Evolutionary conservation across 2,329 filamentous ascomycete genomes (phyloP).

Genomic region (Fusarium drepaniforme): DNA sequence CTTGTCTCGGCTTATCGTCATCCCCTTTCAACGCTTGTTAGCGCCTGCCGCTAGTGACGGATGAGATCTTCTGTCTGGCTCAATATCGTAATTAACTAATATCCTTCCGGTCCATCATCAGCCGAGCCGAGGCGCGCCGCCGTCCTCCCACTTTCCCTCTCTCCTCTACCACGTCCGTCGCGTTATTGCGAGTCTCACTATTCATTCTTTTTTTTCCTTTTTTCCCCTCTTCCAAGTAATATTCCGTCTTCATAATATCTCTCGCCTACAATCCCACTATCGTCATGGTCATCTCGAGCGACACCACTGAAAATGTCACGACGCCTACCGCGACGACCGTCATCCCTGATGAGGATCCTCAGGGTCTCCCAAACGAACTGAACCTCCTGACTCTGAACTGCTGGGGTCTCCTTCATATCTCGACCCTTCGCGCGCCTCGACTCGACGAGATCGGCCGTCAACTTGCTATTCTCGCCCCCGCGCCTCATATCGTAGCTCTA

Average conservation of each 20-base stretch:
- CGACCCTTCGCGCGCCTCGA: slow-evolving; percentile 81
- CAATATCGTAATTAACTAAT: slow-evolving; percentile 37
- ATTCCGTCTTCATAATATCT: slow-evolving; percentile 4
- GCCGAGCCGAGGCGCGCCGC: slow-evolving; percentile 21
- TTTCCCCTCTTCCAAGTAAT: background rate
- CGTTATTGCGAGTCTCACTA: background rate
- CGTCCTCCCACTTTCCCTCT: slow-evolving; percentile 3
- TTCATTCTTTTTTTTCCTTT: background rate
- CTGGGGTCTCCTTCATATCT: slow-evolving; percentile 94
- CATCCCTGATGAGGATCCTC: slow-evolving; percentile 40
- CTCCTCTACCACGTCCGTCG: background rate
- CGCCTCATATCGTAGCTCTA: slow-evolving; percentile 88
- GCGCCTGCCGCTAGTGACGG: slow-evolving; percentile 21
- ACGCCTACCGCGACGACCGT: slow-evolving; percentile 34
- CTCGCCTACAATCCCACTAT: slow-evolving; percentile 27
- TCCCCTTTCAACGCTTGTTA: slow-evolving; percentile 11
- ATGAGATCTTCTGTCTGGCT: slow-evolving; percentile 9
- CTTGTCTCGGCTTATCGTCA: background rate
- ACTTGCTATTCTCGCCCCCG: slow-evolving; percentile 74
- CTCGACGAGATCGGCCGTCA: slow-evolving; percentile 86
- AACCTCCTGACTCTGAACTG: slow-evolving; percentile 92
- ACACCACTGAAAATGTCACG: slow-evolving; percentile 32
- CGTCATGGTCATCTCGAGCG: slow-evolving; percentile 39
- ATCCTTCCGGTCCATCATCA: slow-evolving; percentile 18
- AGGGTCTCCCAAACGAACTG: slow-evolving; percentile 67